These are phyloP conservation scores for Circinella umbellata DNA, from an alignment of 371 early-diverging fungal genomes.

Conservation along the genomic window DNA sequence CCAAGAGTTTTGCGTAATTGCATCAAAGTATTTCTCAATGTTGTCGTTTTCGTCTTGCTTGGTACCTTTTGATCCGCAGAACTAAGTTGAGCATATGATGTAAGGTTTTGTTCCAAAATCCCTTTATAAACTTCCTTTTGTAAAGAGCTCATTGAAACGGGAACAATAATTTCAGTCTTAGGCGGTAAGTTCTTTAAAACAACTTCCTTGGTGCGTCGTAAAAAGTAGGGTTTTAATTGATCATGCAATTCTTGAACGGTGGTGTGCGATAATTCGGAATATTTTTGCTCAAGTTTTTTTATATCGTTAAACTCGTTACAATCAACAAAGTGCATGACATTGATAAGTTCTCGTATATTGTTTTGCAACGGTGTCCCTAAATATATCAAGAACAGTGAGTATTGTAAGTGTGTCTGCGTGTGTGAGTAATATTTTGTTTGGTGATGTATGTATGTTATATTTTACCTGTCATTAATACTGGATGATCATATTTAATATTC, in stretches of 20 bases:
- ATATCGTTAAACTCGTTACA: conserved; percentile 53
- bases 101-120: conserved; percentile 57
- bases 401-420: too few relatives aligned
- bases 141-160: conserved; percentile 75
- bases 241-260: conserved; percentile 43
- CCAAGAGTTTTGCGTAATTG: conserved; percentile 75
- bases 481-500: conserved; percentile 54
- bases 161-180: conserved; percentile 88
- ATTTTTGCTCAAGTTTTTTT: conserved; percentile 57
- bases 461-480: conserved; percentile 72
- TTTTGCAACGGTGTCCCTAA: conserved; percentile 83
- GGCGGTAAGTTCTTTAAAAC: conserved; percentile 88
- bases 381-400: not conserved
- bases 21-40: conserved; percentile 59
- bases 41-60: conserved; percentile 19
- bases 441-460: not conserved
- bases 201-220: conserved; percentile 90
- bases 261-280: conserved; percentile 50
- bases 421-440: not conserved
- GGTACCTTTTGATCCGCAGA: conserved; percentile 44
- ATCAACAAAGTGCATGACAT: conserved; percentile 80
- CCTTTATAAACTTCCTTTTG: conserved; percentile 85
- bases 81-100: conserved; percentile 38
- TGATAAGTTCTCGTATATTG: conserved; percentile 73
- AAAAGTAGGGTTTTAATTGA: conserved; percentile 80